Base-by-base conservation (phyloP, 1,139 yeast species). In the Debaryomyces udenii region DNA sequence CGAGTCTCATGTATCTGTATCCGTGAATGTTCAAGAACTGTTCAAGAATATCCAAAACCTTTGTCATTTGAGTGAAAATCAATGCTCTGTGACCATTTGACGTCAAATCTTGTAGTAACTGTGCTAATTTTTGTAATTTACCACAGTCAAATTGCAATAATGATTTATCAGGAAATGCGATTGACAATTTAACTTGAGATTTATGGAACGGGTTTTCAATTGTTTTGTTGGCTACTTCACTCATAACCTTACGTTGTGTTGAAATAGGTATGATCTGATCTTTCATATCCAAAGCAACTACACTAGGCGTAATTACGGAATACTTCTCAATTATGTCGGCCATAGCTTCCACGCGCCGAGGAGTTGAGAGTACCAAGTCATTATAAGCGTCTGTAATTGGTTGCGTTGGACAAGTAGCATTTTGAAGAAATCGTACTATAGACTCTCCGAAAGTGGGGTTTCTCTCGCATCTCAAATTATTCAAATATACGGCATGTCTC, bases 31-130 rank as follows among this genome's bases (percentile, higher is more conserved):
- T 94, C 61, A 94, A 71, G 58, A 94, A 94, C 57, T 88, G 95
- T 57, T 94, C 99, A 45, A 94, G 66, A 37, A 94, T 83, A 66
- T 94, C 99, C 61, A 94, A 72, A 13, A 94, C 98, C 56, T 88
- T 86, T 2, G 99, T 93, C 99, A 94, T 94, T 62, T 94, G 99
- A 0, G 99, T 94, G 68, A 94, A 94, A 44, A 94, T 93, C 50
- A 94, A 75, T 1, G 96, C 98, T 43, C 99, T 74, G 57, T 94
- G 99, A 0, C 98, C 98, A 38, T 81, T 81, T 26, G 88, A 82
- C 41, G 86, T 85, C 49, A 94, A 70, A 22, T 87, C 85, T 45
- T 86, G 89, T 43, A 94, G 64, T 39, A 94, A 68, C 3, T 67
- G 61, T 0, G 97, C 94, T 40, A 94, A 67, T 52, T 83, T 85